Percentiles rank a stretch among this genome's conserved stretches.
Conservation (phyloP, 805 yeast genomes). For the Barnettozyma populi region DNA sequence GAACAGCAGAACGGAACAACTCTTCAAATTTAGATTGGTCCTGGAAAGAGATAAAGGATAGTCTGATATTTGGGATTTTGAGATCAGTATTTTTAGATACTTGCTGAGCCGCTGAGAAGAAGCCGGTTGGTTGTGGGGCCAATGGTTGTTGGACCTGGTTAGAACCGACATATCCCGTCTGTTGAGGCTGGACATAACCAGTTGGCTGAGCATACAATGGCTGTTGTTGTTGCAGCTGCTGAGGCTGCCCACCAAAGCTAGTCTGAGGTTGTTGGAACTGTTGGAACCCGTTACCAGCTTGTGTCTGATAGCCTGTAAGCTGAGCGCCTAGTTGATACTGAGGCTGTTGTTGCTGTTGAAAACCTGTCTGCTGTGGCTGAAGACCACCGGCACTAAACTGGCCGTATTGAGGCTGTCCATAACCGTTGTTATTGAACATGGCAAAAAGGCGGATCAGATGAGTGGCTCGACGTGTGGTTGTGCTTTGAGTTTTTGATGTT, state of each 20-base stretch:
- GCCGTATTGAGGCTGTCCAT: slow-evolving; percentile 10
- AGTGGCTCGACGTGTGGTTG: neutral
- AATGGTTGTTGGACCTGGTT: slow-evolving; percentile 15
- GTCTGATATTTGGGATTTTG: slow-evolving; percentile 68
- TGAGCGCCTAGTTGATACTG: slow-evolving; percentile 22
- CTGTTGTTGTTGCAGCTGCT: slow-evolving; percentile 14
- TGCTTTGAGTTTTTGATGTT: neutral
- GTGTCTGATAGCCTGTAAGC: slow-evolving; percentile 25
- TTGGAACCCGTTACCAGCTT: neutral
- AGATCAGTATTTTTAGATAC: slow-evolving; percentile 47
- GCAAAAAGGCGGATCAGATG: neutral
- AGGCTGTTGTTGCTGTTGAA: slow-evolving; percentile 15
- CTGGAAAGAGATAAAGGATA: slow-evolving; percentile 76
- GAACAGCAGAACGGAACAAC: slow-evolving; percentile 74
- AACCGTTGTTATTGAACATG: slow-evolving; percentile 13
- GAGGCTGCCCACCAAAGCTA: slow-evolving; percentile 18
- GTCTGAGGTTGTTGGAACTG: slow-evolving; percentile 15
- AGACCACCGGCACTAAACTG: slow-evolving; percentile 4
- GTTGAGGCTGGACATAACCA: slow-evolving; percentile 19
- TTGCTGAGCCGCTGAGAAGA: slow-evolving; percentile 26
- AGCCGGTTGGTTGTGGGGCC: slow-evolving; percentile 37
- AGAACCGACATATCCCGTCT: slow-evolving; percentile 22
- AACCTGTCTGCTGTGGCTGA: slow-evolving; percentile 17
- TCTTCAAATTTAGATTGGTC: slow-evolving; percentile 87
- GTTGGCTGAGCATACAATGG: slow-evolving; percentile 18